Conservation (phyloP, 305 asterid species). For the Nicotiana rustica region DNA sequence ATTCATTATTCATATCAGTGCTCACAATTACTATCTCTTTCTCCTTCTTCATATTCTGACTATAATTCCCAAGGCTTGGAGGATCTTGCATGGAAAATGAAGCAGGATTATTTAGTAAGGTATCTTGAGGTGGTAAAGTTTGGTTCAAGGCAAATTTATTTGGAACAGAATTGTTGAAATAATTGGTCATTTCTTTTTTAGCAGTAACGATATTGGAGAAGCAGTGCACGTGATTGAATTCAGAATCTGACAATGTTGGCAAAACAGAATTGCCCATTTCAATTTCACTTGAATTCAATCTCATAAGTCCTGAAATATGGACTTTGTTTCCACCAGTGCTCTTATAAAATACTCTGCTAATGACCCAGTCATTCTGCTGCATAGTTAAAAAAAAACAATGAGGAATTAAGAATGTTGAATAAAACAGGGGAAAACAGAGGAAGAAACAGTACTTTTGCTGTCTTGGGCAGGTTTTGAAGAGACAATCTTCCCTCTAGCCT, state of each 20-base stretch:
- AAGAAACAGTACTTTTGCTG: constrained; percentile 52
- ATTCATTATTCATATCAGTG: constrained; percentile 49
- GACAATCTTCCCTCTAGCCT: constrained; percentile 71
- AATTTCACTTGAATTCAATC: constrained; percentile 38
- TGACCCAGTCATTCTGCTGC: constrained; percentile 85
- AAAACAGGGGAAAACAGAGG: constrained; percentile 22
- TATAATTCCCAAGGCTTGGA: constrained; percentile 47
- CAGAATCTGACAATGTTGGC: constrained; percentile 64
- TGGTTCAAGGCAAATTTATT: not conserved
- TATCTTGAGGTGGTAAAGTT: no score
- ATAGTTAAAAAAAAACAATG: not conserved
- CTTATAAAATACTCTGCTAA: constrained; percentile 81
- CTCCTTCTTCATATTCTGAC: constrained; percentile 45
- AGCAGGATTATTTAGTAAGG: no score
- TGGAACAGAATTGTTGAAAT: constrained; percentile 39
- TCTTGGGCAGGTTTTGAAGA: constrained; percentile 49
- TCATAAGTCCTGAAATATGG: constrained; percentile 56
- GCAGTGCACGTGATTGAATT: constrained; percentile 64
- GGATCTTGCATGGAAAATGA: constrained; percentile 51
- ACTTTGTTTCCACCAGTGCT: constrained; percentile 73
- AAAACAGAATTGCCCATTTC: constrained; percentile 45
- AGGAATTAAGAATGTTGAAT: not conserved
- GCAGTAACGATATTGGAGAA: constrained; percentile 56
- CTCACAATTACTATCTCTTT: constrained; percentile 42
- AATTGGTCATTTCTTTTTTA: constrained; percentile 32